These are phyloP conservation scores for Luffa aegyptiaca DNA, from an alignment of 306 rosid genomes.

Conservation along the genomic window DNA sequence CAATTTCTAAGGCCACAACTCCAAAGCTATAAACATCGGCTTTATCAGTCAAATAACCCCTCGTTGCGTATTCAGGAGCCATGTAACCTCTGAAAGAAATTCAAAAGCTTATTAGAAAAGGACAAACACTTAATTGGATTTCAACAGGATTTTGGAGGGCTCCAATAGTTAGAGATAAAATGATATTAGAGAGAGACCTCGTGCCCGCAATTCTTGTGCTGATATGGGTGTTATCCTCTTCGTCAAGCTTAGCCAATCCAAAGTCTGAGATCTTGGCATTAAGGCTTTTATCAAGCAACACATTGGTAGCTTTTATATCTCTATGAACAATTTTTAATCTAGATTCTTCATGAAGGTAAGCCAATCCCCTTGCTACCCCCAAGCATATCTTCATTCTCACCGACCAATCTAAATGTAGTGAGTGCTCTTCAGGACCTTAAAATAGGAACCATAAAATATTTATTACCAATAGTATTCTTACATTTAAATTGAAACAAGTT, in stretches of 20 bases:
- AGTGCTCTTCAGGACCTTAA: conserved; percentile 34
- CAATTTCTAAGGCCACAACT: conserved; percentile 54
- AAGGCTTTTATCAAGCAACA: conserved; percentile 59
- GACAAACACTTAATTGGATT: too few species aligned
- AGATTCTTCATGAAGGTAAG: conserved; percentile 84
- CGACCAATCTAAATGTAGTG: conserved; percentile 55
- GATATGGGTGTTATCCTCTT: conserved; percentile 69
- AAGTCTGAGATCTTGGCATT: conserved; percentile 86
- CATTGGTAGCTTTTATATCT: conserved; percentile 88
- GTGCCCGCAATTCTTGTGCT: conserved; percentile 84
- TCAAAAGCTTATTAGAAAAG: neutral
- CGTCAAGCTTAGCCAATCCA: conserved; percentile 85
- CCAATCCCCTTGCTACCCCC: conserved; percentile 67
- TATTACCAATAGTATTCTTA: neutral
- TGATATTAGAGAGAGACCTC: conserved; percentile 41
- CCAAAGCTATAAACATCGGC: conserved; percentile 82
- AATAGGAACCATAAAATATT: neutral
- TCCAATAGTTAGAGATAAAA: neutral
- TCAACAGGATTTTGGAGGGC: too few species aligned
- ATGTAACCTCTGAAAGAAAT: too few species aligned
- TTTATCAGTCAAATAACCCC: conserved; percentile 72
- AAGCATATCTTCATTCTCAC: conserved; percentile 51
- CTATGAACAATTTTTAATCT: conserved; percentile 79
- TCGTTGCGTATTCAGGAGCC: conserved; percentile 38
- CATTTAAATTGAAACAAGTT: neutral